Base-by-base conservation (phyloP, 495 filamentous ascomycete species). In the Podospora anserina region DNA sequence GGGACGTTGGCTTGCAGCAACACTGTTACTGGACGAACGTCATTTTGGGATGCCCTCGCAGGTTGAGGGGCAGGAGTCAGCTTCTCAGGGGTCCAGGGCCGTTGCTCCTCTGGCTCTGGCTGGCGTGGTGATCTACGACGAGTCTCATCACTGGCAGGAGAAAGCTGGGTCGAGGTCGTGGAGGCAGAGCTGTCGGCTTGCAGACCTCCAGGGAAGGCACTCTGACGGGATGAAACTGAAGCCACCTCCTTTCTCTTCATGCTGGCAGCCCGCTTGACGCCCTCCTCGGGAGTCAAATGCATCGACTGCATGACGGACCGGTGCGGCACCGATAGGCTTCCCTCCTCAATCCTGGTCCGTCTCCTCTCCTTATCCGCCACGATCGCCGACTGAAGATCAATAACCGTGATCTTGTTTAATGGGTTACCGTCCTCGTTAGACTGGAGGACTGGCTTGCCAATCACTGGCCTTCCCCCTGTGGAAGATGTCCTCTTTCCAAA, bases 401-500 rank as follows among this genome's bases (percentile, higher is more conserved):
- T 77, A 16, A 82, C 82, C 18, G 78, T 69, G 66, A 84, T 83
- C 69, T 78, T 78, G 70, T 77, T 77, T 61, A 85, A 68, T 15
- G 81, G 75, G 63, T 82, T 79, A 32, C 71, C 70, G 65, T 64
- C 68, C 39, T 76, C 76, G 55, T 78, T 73, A n/a, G 76, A 71
- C 67, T 80, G 74, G 53, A 83, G 66, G 62, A 87, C 76, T 27
- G 85, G 85, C n/a, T 80, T 77, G 26, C 84, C 82, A 61, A 87
- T 87, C 13, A 74, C 69, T 6, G 84, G 65, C 59, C 77, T 85
- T 54, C 75, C 77, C 55, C 74, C 77, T 26, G 75, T 63, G 28
- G 69, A 75, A 49, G 39, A 49, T 16, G 9, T 16, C 4, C 66
- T 68, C 44, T 78, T 80, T 13, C 56, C 71, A 44, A 73, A 73